Evolutionary conservation across 768 basidiomycete species (phyloP), one percentile per base, ranked within the genome.

Genomic region (Tephrocybe sp.): DNA sequence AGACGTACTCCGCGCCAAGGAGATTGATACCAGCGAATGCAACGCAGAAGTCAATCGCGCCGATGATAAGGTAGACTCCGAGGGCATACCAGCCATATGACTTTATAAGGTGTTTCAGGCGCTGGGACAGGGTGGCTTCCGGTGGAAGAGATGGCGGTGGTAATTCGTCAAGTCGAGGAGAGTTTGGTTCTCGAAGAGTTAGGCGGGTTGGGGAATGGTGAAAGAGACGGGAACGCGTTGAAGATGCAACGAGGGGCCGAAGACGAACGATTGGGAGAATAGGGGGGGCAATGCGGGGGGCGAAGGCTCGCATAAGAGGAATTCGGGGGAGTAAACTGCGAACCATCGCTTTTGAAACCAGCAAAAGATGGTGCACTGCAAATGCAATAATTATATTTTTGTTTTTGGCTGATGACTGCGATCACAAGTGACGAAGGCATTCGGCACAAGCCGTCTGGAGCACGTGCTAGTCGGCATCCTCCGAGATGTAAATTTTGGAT

Each of bases 41-140:
- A 61, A 97, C 76, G 30, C 81, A 72, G 65, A 98, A 93, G 67
- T 99, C 97, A 64, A 94, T 63, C 6, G 75, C 73, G 36, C 81
- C 80, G 48, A 98, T 65, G 44, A 86, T 64, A 55, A 86, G 38
- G 74, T 99, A 99, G 21, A 98, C 85, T 26, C 90, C 94, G 24
- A 98, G 78, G 17, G 97, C 93, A 65, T 95, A 96, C 90, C 91
- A 93, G 25, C 96, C 96, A 65, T 98, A 97, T 3, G 88, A 81
- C 65, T 89, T 94, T 53, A 94, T 86, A 51, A 98, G 86, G 58
- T 83, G 78, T 63, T 86, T 92, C 20, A 94, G 73, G 17, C 85
- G 80, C 65, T 88, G 81, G 1, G 87, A 82, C 50, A 92, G 73
- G 0, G 84, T 69, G 2, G 79, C 72, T 56, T 81, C 65, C 21